A percentile compares a stretch with the other conserved stretches of the same genome.
Conservation (phyloP, 768 basidiomycete species). For the Collybiopsis confluens region DNA sequence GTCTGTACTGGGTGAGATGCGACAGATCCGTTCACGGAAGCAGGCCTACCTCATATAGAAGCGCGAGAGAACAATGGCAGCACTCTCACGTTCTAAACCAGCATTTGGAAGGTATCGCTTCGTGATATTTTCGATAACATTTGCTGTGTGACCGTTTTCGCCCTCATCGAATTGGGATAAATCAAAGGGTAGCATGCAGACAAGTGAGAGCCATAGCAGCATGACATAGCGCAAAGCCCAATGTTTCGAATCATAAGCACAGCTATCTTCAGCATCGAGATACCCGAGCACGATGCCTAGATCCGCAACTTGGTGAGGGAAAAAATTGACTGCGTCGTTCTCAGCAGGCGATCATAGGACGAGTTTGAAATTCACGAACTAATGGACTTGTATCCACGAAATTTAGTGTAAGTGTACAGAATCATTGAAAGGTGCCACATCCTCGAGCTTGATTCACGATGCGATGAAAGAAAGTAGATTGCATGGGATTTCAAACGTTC, state of each 20-base stretch:
- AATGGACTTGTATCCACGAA: slow-evolving; percentile 86
- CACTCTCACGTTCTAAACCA: slow-evolving; percentile 83
- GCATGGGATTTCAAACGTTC: slow-evolving; percentile 56
- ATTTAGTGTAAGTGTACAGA: slow-evolving; percentile 81
- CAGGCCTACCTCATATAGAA: slow-evolving; percentile 69
- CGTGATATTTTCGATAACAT: slow-evolving; percentile 51
- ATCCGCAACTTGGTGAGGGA: slow-evolving; percentile 88
- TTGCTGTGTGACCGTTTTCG: slow-evolving; percentile 49
- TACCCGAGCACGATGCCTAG: slow-evolving; percentile 71
- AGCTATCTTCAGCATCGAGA: slow-evolving; percentile 44
- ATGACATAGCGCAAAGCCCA: slow-evolving; percentile 86
- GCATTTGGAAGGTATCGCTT: slow-evolving; percentile 57
- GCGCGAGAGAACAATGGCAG: slow-evolving; percentile 75
- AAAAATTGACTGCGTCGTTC: slow-evolving; percentile 69
- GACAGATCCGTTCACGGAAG: neutral
- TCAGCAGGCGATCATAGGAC: neutral
- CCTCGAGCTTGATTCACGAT: slow-evolving; percentile 29
- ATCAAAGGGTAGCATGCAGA: slow-evolving; percentile 92
- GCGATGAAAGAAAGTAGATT: slow-evolving; percentile 28
- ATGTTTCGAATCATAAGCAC: slow-evolving; percentile 36
- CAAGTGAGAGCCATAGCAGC: slow-evolving; percentile 90
- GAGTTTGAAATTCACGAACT: slow-evolving; percentile 46
- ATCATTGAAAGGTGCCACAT: slow-evolving; percentile 53
- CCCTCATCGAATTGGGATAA: slow-evolving; percentile 78
- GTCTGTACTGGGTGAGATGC: slow-evolving; percentile 31